These are phyloP conservation scores for Pseudogymnoascus sp. DNA, from an alignment of 2,329 filamentous ascomycete genomes.

Conservation along the genomic window DNA sequence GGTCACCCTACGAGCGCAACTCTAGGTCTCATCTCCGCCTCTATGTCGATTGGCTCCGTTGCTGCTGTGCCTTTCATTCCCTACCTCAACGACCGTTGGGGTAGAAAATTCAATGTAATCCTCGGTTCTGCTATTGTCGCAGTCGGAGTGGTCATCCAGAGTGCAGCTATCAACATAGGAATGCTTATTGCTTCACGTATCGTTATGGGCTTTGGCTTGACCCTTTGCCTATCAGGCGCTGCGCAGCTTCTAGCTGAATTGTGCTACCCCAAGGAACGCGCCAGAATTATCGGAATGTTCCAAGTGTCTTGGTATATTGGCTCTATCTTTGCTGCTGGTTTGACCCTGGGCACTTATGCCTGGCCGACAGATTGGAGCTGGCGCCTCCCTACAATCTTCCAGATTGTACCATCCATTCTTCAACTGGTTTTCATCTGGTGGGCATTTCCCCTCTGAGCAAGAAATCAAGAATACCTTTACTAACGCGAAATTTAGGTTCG, in stretches of 20 bases:
- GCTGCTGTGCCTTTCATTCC: constrained; percentile 35
- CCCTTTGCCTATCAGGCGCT: constrained; percentile 29
- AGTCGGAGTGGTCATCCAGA: constrained; percentile 31
- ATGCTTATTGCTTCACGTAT: constrained; percentile 10
- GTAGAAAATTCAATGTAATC: constrained; percentile 31
- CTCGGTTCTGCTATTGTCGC: constrained; percentile 29
- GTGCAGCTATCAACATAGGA: constrained; percentile 21
- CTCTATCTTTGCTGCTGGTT: constrained; percentile 30
- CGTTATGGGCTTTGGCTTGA: constrained; percentile 29
- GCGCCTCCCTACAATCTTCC: neutral
- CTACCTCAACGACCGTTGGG: constrained; percentile 30
- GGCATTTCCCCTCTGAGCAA: neutral
- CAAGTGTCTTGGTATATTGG: constrained; percentile 27
- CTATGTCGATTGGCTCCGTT: constrained; percentile 36
- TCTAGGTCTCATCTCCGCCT: constrained; percentile 35
- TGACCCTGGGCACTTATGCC: constrained; percentile 27
- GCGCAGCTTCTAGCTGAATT: constrained; percentile 31
- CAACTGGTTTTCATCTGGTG: constrained; percentile 20
- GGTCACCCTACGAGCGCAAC: constrained; percentile 31
- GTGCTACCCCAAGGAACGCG: constrained; percentile 27
- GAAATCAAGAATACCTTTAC: neutral
- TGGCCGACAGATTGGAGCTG: neutral
- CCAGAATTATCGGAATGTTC: constrained; percentile 27
- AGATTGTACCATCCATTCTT: neutral
- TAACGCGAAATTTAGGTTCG: constrained; percentile 14